These are phyloP conservation scores for Saccharum spontaneum DNA, from an alignment of 176 grass and related monocot species.

Conservation along the genomic window DNA sequence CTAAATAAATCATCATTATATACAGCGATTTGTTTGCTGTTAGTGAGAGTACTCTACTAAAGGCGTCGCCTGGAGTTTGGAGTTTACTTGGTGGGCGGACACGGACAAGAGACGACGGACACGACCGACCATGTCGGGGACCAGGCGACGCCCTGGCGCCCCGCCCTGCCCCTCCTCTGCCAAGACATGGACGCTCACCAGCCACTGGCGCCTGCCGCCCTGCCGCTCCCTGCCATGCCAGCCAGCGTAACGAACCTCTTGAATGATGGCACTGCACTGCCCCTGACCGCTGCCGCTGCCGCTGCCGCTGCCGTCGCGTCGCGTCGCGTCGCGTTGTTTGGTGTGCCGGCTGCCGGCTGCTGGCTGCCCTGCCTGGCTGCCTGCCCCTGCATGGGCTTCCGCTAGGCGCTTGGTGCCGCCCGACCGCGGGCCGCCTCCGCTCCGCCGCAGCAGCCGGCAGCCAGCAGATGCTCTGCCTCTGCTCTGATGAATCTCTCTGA, in stretches of 20 bases:
- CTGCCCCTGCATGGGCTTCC: conserved; percentile 8
- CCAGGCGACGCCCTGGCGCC: conserved; percentile 25
- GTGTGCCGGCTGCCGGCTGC: conserved; percentile 15
- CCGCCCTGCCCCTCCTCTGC: conserved; percentile 17
- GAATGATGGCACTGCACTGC: conserved; percentile 27
- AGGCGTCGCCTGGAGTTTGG: too few relatives aligned
- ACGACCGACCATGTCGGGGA: conserved; percentile 35
- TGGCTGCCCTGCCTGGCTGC: neutral
- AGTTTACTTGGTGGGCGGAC: neutral
- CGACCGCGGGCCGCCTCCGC: neutral
- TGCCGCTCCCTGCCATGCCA: conserved; percentile 15
- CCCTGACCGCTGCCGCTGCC: neutral
- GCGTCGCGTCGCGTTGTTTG: conserved; percentile 28
- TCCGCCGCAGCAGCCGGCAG: neutral
- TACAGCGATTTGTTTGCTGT: neutral
- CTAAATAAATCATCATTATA: too few relatives aligned
- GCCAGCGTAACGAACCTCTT: conserved; percentile 53
- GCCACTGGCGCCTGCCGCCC: neutral
- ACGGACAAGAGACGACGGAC: conserved; percentile 2
- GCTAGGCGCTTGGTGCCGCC: neutral
- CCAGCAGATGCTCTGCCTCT: neutral
- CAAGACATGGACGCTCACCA: conserved; percentile 39
- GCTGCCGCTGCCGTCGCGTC: neutral
- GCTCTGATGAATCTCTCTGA: neutral
- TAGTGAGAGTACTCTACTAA: too few relatives aligned